A percentile compares a stretch with the other conserved stretches of the same genome.
These are phyloP conservation scores for Chlamydomonas sphaeroides DNA, from an alignment of 139 green algal genomes.

Conservation along the genomic window DNA sequence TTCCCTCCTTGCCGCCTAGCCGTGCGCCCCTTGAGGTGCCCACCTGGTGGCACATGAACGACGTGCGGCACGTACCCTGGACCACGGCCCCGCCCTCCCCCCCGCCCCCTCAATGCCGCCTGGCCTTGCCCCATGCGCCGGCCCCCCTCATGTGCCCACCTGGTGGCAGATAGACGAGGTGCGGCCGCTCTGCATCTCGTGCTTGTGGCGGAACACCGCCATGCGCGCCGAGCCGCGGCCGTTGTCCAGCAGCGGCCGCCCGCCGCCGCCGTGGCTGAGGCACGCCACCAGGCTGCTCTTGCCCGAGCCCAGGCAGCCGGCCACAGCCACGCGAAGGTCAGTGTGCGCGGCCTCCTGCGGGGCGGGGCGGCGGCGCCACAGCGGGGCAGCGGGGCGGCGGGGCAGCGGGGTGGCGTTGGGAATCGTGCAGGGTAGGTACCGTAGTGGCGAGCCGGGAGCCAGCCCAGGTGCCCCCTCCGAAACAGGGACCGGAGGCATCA, in stretches of 20 bases:
- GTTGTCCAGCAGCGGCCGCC: slow-evolving; percentile 81
- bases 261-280: slow-evolving; percentile 76
- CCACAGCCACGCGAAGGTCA: slow-evolving; percentile 75
- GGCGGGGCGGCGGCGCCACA: neutral
- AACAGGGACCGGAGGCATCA: too few species aligned
- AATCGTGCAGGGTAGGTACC: too few species aligned
- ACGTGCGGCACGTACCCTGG: too few species aligned
- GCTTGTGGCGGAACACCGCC: slow-evolving; percentile 85
- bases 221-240: slow-evolving; percentile 78
- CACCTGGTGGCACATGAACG: slow-evolving; percentile 72
- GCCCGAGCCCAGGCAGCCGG: slow-evolving; percentile 76
- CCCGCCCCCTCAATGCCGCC: too few species aligned
- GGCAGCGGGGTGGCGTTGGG: neutral
- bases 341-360: slow-evolving; percentile 54
- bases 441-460: too few species aligned
- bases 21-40: too few species aligned
- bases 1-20: too few species aligned
- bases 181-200: slow-evolving; percentile 88
- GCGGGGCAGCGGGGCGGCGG: neutral
- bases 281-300: slow-evolving; percentile 87
- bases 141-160: too few species aligned
- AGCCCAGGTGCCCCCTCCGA: too few species aligned
- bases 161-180: slow-evolving; percentile 77
- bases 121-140: too few species aligned
- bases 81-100: too few species aligned